These are phyloP conservation scores for Ormosia semicastrata DNA, from an alignment of 306 rosid species.

Conservation along the genomic window DNA sequence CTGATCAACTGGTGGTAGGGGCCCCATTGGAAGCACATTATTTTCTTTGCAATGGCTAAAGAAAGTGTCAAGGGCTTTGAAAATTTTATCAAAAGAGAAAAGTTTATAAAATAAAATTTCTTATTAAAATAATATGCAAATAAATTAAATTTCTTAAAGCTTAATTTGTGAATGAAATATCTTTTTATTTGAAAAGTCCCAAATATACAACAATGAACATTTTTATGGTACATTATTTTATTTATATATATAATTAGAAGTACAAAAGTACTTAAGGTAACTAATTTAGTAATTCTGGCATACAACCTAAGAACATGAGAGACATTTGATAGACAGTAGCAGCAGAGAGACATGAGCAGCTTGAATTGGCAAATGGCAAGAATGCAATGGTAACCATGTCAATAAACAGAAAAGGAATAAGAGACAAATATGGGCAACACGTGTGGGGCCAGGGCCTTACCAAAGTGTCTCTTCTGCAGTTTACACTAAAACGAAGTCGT, in stretches of 20 bases:
- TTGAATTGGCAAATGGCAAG: slow-evolving; percentile 17
- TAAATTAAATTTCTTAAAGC: too few species aligned
- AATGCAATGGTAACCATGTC: neutral
- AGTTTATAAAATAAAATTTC: too few species aligned
- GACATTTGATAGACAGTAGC: slow-evolving; percentile 29
- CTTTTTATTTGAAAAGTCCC: too few species aligned
- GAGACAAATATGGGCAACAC: slow-evolving; percentile 8
- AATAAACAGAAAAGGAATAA: neutral
- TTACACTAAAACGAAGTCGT: neutral
- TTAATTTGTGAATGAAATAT: too few species aligned
- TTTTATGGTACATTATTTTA: too few species aligned
- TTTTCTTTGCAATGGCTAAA: neutral
- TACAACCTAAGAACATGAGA: neutral
- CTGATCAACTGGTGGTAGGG: neutral
- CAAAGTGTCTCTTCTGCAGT: neutral
- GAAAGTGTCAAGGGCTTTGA: too few species aligned
- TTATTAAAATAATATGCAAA: too few species aligned
- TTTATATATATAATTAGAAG: neutral
- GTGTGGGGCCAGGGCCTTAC: slow-evolving; percentile 27
- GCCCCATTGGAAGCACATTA: neutral
- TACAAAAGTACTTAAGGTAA: neutral
- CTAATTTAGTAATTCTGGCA: neutral
- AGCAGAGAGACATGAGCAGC: slow-evolving; percentile 9
- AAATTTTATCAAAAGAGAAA: too few species aligned
- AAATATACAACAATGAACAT: too few species aligned